phyloP scores from a whole-genome alignment of 1,284 basidiomycete genomes.

The Apiotrichum sp. region DNA sequence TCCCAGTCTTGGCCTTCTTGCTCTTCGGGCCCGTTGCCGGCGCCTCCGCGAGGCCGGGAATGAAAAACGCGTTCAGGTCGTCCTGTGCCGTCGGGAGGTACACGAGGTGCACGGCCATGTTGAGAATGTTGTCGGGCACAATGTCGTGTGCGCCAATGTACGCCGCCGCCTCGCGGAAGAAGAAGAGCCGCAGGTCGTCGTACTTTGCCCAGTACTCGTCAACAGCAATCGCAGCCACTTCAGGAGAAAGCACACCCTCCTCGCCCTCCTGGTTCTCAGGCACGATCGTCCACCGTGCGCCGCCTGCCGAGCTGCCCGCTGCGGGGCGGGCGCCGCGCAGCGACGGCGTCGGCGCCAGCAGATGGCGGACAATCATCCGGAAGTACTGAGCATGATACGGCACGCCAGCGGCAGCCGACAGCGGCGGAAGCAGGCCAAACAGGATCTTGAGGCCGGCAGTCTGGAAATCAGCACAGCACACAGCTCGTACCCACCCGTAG shows the following conservation, averaged over 20 bases:
- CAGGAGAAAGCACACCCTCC: constrained; percentile 54
- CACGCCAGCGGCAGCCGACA: constrained; percentile 60
- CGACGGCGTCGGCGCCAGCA: constrained; percentile 35
- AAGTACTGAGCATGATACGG: constrained; percentile 37
- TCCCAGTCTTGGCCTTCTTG: constrained; percentile 48
- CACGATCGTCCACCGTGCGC: not conserved
- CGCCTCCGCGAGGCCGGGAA: constrained; percentile 61
- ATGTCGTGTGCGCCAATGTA: constrained; percentile 2
- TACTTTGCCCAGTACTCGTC: constrained; percentile 48
- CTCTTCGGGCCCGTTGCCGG: constrained; percentile 38
- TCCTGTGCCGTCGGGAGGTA: constrained; percentile 71
- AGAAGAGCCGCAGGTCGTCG: constrained; percentile 84
- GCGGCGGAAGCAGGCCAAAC: constrained; percentile 71
- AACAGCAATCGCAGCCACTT: constrained; percentile 53
- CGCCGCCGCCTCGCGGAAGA: constrained; percentile 71
- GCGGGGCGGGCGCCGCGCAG: constrained; percentile 40
- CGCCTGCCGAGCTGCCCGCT: constrained; percentile 25
- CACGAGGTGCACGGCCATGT: constrained; percentile 67
- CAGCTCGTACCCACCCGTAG: constrained; percentile 52
- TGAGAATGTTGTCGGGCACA: constrained; percentile 60
- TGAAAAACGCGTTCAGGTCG: constrained; percentile 82
- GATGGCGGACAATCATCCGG: constrained; percentile 33
- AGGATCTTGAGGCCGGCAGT: constrained; percentile 68
- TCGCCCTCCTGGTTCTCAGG: constrained; percentile 30
- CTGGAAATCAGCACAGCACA: constrained; percentile 45